These are phyloP conservation scores for Talaromyces sp. DNA, from an alignment of 2,329 filamentous ascomycete genomes.

Conservation along the genomic window DNA sequence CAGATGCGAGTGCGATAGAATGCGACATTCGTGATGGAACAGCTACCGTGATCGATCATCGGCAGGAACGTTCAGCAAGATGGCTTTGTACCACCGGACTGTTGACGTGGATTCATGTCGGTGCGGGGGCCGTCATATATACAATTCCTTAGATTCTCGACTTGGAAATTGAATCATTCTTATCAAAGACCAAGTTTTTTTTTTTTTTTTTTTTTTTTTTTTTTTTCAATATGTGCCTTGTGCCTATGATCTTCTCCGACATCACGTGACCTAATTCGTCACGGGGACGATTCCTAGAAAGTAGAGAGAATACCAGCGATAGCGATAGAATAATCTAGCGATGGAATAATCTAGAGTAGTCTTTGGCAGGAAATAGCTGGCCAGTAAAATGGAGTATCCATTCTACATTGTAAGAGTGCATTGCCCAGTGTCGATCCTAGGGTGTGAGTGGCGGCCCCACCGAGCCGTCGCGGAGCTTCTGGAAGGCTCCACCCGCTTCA, in stretches of 20 bases:
- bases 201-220: background rate
- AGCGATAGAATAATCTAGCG: too few relatives aligned
- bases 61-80: background rate
- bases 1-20: background rate
- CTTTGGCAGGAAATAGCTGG: too few relatives aligned
- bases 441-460: background rate
- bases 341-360: too few relatives aligned
- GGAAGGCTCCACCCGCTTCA: conserved; percentile 8
- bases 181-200: background rate
- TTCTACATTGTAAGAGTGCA: background rate
- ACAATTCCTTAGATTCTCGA: background rate
- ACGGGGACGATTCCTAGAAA: background rate
- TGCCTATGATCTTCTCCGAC: too few relatives aligned
- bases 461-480: background rate
- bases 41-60: background rate
- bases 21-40: background rate
- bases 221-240: background rate
- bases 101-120: background rate
- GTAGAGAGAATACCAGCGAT: too few relatives aligned
- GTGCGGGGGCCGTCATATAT: background rate
- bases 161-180: background rate
- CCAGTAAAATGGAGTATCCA: background rate
- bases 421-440: background rate
- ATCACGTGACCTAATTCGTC: background rate
- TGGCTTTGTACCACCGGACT: background rate